A percentile compares a stretch with the other conserved stretches of the same genome.
These are phyloP conservation scores for Leccinum subgranulosum DNA, from an alignment of 768 basidiomycete species.

Conservation along the genomic window DNA sequence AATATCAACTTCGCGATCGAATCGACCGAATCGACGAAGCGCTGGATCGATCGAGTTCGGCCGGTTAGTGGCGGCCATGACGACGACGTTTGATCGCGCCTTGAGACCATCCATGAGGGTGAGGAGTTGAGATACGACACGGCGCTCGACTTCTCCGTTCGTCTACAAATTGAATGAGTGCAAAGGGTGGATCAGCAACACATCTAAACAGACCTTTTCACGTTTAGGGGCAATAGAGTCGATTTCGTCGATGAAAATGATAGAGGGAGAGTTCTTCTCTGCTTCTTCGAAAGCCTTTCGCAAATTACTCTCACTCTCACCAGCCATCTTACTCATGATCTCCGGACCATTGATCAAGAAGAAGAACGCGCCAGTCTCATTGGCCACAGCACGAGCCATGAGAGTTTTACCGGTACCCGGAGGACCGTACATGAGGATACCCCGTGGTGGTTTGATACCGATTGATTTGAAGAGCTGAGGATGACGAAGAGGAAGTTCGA, in stretches of 20 bases:
- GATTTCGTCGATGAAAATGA: slow-evolving; percentile 99
- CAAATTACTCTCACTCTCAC: slow-evolving; percentile 95
- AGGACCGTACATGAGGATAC: slow-evolving; percentile 98
- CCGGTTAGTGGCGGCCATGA: slow-evolving; percentile 99
- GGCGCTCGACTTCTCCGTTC: slow-evolving; percentile 99
- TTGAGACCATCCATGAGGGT: slow-evolving; percentile 99
- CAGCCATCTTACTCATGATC: slow-evolving; percentile 99
- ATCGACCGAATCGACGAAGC: slow-evolving; percentile 96
- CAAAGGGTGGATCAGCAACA: not conserved
- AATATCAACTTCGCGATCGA: slow-evolving; percentile 99
- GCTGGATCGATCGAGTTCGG: slow-evolving; percentile 99
- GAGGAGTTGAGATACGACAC: slow-evolving; percentile 96
- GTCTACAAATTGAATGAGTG: slow-evolving; percentile 50
- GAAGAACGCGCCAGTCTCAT: slow-evolving; percentile 99
- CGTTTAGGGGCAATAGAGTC: slow-evolving; percentile 99
- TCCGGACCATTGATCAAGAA: slow-evolving; percentile 99
- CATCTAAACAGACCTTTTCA: slow-evolving; percentile 71
- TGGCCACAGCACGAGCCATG: slow-evolving; percentile 99
- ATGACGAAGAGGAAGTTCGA: slow-evolving; percentile 96
- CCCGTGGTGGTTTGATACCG: slow-evolving; percentile 99
- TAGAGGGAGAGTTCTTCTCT: slow-evolving; percentile 98
- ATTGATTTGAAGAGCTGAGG: slow-evolving; percentile 99
- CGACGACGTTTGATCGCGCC: slow-evolving; percentile 97
- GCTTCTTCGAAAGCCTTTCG: slow-evolving; percentile 99
- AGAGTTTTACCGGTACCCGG: slow-evolving; percentile 99